A percentile compares a stretch with the other conserved stretches of the same genome.
phyloP scores from a whole-genome alignment of 768 basidiomycete species.

The Harrya chromipes region DNA sequence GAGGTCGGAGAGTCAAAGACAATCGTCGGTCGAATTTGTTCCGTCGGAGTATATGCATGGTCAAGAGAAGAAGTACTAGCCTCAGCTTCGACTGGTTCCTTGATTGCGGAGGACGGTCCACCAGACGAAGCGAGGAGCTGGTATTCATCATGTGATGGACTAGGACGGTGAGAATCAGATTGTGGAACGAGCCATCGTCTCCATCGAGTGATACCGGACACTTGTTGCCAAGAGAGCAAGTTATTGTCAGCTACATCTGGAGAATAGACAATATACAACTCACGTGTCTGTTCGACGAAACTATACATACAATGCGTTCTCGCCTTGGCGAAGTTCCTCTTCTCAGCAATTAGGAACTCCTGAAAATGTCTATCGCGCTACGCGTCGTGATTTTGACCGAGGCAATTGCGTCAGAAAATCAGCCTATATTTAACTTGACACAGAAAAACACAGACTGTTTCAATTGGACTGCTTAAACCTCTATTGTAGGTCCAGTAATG shows the following conservation, averaged over 20 bases:
- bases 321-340: neutral
- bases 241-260: neutral
- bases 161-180: constrained; percentile 5
- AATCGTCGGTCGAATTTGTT: constrained; percentile 13
- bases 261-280: neutral
- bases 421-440: neutral
- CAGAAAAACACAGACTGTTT: neutral
- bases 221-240: constrained; percentile 1
- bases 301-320: constrained; percentile 8
- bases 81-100: constrained; percentile 7
- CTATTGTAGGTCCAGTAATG: too few relatives aligned
- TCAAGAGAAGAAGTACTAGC: neutral
- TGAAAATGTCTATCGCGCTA: neutral
- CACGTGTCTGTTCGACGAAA: constrained; percentile 7
- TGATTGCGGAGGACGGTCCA: constrained; percentile 4
- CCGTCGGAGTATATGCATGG: neutral
- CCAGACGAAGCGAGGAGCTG: constrained; percentile 14
- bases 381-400: neutral
- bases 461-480: neutral
- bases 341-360: too few relatives aligned
- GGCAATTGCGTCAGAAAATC: neutral
- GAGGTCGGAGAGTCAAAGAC: constrained; percentile 19
- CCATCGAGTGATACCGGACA: constrained; percentile 7
- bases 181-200: constrained; percentile 14
- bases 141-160: constrained; percentile 19